Evolutionary conservation across 2,329 filamentous ascomycete species (phyloP), one percentile per base, ranked within the genome.

Genomic region (Trichoderma asperellum): DNA sequence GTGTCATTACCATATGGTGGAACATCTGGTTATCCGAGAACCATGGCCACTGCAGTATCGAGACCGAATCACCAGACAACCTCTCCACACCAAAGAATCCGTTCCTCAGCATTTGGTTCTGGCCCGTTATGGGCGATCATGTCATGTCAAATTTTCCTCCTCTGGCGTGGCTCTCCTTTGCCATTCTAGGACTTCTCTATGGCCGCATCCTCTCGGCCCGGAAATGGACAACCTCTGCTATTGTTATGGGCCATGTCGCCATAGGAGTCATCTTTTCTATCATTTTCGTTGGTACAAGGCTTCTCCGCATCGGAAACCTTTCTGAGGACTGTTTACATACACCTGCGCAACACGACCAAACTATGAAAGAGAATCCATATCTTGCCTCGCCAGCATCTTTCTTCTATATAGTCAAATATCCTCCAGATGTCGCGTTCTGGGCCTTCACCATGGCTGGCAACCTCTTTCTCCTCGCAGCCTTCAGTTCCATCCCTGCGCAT

Each of bases 371-470:
- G 14, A 84, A 84, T 70, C 81, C 78, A 2, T 84, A 83, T 57
- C 78, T 84, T 18, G 76, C 73, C 5, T 83, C 82, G 0, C 73
- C 74, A 1, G 73, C 75, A 32, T 79, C 82, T 6, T 84, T 84
- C 75, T 82, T 84, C 74, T 84, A 83, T 76, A 72, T 83, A 55
- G 74, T 80, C 71, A 84, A 84, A 73, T 84, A 84, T 59, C 82
- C 83, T 0, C 83, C 83, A 5, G 83, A 84, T 70, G 76, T 84
- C 4, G 81, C 82, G 4, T 84, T 82, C 70, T 82, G 81, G 77
- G 75, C 81, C 4, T 80, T 79, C 43, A 81, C 81, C 12, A 75
- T 84, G 57, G 78, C 79, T 0, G 78, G 71, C 5, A 83, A 80
- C 70, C 73, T 84, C 0, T 70, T 81, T 3, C 74, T 84, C 0